Evolutionary conservation across 2,329 filamentous ascomycete species (phyloP), one percentile per base, ranked within the genome.

Genomic region (Bertia moriformis): DNA sequence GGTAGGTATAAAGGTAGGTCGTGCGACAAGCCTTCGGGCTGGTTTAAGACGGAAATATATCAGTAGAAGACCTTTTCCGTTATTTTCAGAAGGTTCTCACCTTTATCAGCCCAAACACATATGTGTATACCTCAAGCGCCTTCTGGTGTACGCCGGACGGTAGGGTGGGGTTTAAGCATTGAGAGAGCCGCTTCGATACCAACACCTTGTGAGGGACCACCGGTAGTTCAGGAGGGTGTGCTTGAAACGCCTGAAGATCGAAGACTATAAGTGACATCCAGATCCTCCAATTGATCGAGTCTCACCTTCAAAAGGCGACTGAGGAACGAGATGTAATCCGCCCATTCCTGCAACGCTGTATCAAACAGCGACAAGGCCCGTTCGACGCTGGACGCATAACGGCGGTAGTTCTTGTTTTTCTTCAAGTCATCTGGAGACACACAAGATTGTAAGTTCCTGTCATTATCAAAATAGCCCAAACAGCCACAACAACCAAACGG

Each of bases 61-160:
- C 15, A 35, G 32, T 18, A 35, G 10, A 35, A 10, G 10, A n/a
- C n/a, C n/a, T n/a, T n/a, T n/a, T 27, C 7, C 22, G 22, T n/a
- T 17, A 10, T 18, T 14, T 18, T 35, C 32, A 17, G 17, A 18
- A 35, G 10, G 7, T 12, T 35, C 32, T 18, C 10, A 71, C 78
- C 40, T 86, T 84, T 50, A 98, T 86, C 46, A 86, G 71, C 15
- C 78, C 75, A 54, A 98, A 98, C 46, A 96, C 78, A 53, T 86
- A 86, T 37, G 69, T 76, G 58, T 98, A 98, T 32, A 96, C 84
- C 58, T 98, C 91, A 41, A 98, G 71, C 1, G 91, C 78, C 58
- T 96, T 98, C 59, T 98, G 93, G 60, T 98, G 91, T 14, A 98
- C 93, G 19, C 91, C 91, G 0, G 91, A 95, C 13, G 91, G 91